Evolutionary conservation across 2,329 filamentous ascomycete species (phyloP).

Genomic region (Exophiala sp.): DNA sequence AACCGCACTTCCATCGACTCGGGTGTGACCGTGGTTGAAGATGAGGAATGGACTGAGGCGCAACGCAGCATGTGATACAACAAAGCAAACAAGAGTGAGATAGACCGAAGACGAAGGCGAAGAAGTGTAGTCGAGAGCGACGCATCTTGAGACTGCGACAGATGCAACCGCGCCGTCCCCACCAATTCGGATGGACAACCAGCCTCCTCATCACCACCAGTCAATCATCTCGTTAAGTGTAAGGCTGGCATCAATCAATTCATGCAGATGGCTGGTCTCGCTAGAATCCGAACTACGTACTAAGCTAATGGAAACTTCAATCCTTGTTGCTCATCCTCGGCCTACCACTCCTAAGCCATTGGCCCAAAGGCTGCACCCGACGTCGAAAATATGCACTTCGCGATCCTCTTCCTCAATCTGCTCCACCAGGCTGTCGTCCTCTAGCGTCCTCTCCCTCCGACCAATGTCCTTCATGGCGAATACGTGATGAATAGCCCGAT

Average conservation of each 20-base stretch:
- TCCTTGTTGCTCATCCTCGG: too few species aligned
- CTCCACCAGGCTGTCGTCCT: background rate
- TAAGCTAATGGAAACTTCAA: background rate
- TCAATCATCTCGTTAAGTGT: background rate
- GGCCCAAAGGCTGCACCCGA: too few species aligned
- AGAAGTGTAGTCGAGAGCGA: background rate
- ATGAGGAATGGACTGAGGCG: background rate
- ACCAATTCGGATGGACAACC: constrained; percentile 5
- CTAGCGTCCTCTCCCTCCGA: background rate
- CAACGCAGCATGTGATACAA: background rate
- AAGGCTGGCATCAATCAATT: background rate
- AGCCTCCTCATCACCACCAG: constrained; percentile 6
- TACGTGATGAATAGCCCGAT: constrained; percentile 25
- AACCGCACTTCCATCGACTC: constrained; percentile 20
- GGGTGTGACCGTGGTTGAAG: background rate
- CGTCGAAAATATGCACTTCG: too few species aligned
- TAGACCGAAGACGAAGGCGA: background rate
- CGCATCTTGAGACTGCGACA: constrained; percentile 3
- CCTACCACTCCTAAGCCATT: too few species aligned
- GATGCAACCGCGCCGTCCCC: too few species aligned
- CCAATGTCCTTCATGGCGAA: constrained; percentile 4
- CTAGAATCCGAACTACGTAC: background rate
- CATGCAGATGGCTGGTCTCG: constrained; percentile 6
- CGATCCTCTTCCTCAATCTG: background rate
- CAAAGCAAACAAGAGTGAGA: background rate